Evolutionary conservation across 352 stramenopile genomes (phyloP), one percentile per base, ranked within the genome.

Genomic region (Phytopythium chamaehyphon): DNA sequence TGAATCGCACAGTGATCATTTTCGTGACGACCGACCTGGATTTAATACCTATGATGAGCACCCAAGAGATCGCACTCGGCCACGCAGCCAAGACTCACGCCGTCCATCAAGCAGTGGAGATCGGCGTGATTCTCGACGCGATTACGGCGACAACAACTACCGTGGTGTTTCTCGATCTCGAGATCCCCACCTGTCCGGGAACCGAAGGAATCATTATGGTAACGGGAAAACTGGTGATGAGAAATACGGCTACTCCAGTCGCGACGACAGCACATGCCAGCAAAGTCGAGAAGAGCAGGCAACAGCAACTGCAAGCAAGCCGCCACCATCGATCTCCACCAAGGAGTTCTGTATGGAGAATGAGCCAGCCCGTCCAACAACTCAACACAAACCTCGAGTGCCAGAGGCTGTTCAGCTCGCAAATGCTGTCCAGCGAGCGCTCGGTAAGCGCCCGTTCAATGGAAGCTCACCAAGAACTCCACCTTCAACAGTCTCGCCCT

Each of bases 311-410:
- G 23, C 47, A 21, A 56, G 16, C 21, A 40, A 58, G 8, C 37
- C 54, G 2, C 61, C 51, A 22, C 59, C 60, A 45, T 83, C 74
- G 16, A 76, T 83, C 43, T 83, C 66, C 11, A 61, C 73, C 9
- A 85, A 83, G 33, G 66, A 83, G 42, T 81, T 79, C 38, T 81
- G 69, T 35, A 65, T 79, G 54, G 64, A 45, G 19, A 85, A 77
- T 51, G 74, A 85, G 42, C 69, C 69, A 7, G 24, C 26, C 10
- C 54, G 48, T 51, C 51, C 47, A 2, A 35, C 31, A 2, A 36
- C 47, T 3, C 40, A 53, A 21, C 47, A 16, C 5, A 43, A 43
- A n/a, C 33, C 47, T 7, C 47, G 15, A 3, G 18, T 8, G 16
- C 37, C 26, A 2, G 26, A 19, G 6, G 28, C 23, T 5, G 26